Conservation (phyloP, 1,284 basidiomycete species). For the Trichosporon coremiiforme region DNA sequence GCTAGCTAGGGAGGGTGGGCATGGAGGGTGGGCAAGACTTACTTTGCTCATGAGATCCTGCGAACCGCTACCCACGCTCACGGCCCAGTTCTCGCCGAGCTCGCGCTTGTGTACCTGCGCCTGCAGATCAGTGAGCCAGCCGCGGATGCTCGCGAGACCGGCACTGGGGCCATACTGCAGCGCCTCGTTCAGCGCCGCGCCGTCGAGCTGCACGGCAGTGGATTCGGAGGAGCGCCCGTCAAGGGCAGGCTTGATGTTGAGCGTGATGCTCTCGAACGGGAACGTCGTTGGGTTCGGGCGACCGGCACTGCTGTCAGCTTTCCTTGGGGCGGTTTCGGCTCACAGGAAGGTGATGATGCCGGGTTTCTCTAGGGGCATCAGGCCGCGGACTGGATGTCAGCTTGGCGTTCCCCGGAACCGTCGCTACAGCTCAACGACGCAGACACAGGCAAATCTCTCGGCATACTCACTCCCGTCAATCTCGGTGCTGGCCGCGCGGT, state of each 20-base stretch:
- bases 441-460: too few species aligned
- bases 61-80: slow-evolving; percentile 78
- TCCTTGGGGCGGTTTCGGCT: slow-evolving; percentile 16
- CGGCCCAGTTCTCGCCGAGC: slow-evolving; percentile 65
- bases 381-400: slow-evolving; percentile 59
- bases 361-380: slow-evolving; percentile 77
- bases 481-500: slow-evolving; percentile 35
- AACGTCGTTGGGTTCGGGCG: slow-evolving; percentile 85
- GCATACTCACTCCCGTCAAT: slow-evolving; percentile 46
- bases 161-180: slow-evolving; percentile 78
- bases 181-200: slow-evolving; percentile 64
- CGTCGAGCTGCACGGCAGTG: slow-evolving; percentile 60
- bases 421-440: too few species aligned
- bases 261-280: slow-evolving; percentile 75
- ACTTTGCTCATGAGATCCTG: slow-evolving; percentile 89
- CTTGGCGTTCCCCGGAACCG: too few species aligned
- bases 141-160: slow-evolving; percentile 66
- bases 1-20: not conserved
- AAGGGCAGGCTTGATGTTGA: slow-evolving; percentile 59
- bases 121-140: slow-evolving; percentile 72
- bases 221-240: slow-evolving; percentile 57
- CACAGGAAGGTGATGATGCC: slow-evolving; percentile 78
- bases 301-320: slow-evolving; percentile 57
- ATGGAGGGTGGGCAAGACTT: too few species aligned
- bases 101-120: slow-evolving; percentile 63